Conservation (phyloP, 1,284 basidiomycete species). For the Apiotrichum gracile region DNA sequence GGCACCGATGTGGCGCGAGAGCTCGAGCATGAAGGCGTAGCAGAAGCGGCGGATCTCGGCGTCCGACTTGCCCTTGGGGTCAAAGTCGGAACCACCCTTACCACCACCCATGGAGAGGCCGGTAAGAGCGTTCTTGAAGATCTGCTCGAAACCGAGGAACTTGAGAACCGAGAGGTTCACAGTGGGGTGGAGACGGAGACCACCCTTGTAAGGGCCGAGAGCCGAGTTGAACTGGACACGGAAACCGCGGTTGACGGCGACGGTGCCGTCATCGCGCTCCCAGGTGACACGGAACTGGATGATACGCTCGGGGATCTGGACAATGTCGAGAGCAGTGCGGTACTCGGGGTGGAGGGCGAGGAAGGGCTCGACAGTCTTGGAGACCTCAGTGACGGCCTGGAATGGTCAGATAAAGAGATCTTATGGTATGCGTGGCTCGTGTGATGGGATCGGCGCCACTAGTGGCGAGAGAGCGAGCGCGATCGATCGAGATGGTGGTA, state of each 20-base stretch:
- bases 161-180: constrained; percentile 80
- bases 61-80: constrained; percentile 76
- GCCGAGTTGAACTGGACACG: constrained; percentile 78
- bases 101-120: constrained; percentile 70
- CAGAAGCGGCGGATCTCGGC: constrained; percentile 67
- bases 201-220: constrained; percentile 76
- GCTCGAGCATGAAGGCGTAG: constrained; percentile 65
- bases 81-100: constrained; percentile 68
- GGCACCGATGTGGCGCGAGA: constrained; percentile 63
- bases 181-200: constrained; percentile 70
- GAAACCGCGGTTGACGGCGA: constrained; percentile 70
- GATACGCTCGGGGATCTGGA: constrained; percentile 66
- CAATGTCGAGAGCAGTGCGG: constrained; percentile 63
- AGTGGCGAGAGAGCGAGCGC: not conserved
- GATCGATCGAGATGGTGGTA: not conserved
- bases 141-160: constrained; percentile 77
- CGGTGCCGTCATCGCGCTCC: constrained; percentile 65
- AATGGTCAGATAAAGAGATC: not conserved
- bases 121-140: constrained; percentile 78
- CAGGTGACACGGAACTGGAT: constrained; percentile 73
- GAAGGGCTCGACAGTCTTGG: constrained; percentile 61
- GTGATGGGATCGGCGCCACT: not conserved
- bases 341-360: constrained; percentile 65
- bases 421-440: too few relatives aligned
- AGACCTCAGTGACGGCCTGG: constrained; percentile 60